Conservation (phyloP, 257 asterid genomes). For the Ilex asprella region DNA sequence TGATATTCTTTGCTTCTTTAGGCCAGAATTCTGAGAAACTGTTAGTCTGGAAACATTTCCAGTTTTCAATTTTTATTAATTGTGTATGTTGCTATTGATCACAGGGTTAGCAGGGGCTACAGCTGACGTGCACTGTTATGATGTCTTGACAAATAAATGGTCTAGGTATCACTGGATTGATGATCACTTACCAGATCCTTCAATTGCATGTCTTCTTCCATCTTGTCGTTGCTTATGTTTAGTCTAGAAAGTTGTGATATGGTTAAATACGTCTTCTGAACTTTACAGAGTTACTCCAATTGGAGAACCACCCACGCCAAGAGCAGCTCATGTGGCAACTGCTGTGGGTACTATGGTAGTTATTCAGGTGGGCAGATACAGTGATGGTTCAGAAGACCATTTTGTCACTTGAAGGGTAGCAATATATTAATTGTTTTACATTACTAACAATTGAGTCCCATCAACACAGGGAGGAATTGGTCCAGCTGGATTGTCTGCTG, state of each 20-base stretch:
- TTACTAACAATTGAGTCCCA: background rate
- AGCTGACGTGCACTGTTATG: conserved; percentile 94
- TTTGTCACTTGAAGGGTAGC: background rate
- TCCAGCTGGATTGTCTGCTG: conserved; percentile 98
- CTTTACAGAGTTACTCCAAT: conserved; percentile 78
- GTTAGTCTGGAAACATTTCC: background rate
- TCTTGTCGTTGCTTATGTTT: conserved; percentile 14
- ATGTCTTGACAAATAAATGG: conserved; percentile 90
- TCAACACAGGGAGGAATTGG: conserved; percentile 93
- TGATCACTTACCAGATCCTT: conserved; percentile 1
- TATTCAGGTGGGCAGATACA: conserved; percentile 65
- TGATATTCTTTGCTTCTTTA: conserved; percentile 3
- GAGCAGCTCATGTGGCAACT: conserved; percentile 99
- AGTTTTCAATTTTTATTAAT: background rate
- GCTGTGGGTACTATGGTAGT: conserved; percentile 99
- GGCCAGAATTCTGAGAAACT: conserved; percentile 5
- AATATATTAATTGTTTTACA: background rate
- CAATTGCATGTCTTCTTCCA: conserved; percentile 5
- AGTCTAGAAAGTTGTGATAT: conserved; percentile 7
- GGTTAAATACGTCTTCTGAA: conserved; percentile 10
- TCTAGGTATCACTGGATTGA: conserved; percentile 51
- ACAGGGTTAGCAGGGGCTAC: conserved; percentile 99
- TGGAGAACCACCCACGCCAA: conserved; percentile 99
- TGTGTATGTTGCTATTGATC: conserved; percentile 17
- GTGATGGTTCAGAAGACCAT: conserved; percentile 13